Evolutionary conservation across 108 stramenopile species (phyloP).

Genomic region (Cyclotella distinguenda): DNA sequence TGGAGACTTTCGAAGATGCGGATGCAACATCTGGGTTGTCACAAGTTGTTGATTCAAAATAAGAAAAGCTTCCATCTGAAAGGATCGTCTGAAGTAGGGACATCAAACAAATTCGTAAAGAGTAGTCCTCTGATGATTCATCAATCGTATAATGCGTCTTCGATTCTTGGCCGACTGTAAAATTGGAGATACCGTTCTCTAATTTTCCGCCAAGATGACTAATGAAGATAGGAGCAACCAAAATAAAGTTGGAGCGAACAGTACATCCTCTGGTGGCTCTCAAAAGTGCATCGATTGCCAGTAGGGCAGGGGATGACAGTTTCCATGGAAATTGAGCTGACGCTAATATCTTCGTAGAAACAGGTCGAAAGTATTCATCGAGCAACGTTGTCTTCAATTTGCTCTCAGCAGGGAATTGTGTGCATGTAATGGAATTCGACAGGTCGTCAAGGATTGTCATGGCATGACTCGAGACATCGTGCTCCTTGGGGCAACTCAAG

Average conservation of each 20-base stretch:
- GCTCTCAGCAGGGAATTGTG: too few relatives aligned
- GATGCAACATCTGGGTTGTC: not conserved
- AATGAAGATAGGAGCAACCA: conserved; percentile 38
- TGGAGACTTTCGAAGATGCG: conserved; percentile 1
- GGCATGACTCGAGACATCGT: conserved; percentile 13
- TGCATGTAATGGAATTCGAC: conserved; percentile 9
- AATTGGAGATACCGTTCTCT: not conserved
- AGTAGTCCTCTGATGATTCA: conserved; percentile 36
- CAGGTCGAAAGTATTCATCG: conserved; percentile 29
- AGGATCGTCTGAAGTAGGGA: conserved; percentile 37
- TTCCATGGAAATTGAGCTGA: conserved; percentile 41
- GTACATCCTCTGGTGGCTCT: conserved; percentile 24
- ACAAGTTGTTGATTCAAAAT: not conserved
- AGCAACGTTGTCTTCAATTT: conserved; percentile 11
- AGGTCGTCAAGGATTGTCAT: conserved; percentile 19
- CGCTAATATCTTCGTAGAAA: conserved; percentile 13
- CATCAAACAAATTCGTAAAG: conserved; percentile 39
- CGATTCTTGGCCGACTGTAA: not conserved
- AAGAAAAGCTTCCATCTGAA: conserved; percentile 25
- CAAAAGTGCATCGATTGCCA: conserved; percentile 28
- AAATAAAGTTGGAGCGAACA: conserved; percentile 32
- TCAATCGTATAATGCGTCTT: not conserved
- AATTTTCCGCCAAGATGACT: conserved; percentile 23
- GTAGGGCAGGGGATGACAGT: conserved; percentile 20
- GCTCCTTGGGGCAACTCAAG: conserved; percentile 24